phyloP scores from a whole-genome alignment of 75 land plant genomes.

The Picea sitchensis region DNA sequence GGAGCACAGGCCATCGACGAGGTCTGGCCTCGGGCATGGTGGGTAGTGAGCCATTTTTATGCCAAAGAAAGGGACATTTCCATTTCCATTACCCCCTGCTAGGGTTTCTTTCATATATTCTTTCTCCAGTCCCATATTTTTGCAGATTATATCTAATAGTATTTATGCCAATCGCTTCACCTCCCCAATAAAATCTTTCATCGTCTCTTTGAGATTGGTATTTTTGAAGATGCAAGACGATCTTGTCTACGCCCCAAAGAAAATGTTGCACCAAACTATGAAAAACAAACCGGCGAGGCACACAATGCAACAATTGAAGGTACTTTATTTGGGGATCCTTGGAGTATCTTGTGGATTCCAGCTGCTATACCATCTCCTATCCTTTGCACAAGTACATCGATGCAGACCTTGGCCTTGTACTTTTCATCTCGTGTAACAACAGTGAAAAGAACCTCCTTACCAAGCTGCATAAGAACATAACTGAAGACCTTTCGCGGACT shows the following conservation, averaged over 20 bases:
- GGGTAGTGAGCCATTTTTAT: too few species aligned
- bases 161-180: too few species aligned
- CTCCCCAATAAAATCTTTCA: too few species aligned
- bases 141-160: too few species aligned
- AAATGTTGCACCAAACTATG: constrained; percentile 61
- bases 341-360: constrained; percentile 68
- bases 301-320: constrained; percentile 64
- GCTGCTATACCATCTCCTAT: constrained; percentile 97
- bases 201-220: too few species aligned
- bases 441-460: constrained; percentile 86
- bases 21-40: too few species aligned
- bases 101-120: too few species aligned
- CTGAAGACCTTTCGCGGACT: constrained; percentile 80
- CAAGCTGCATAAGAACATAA: constrained; percentile 88
- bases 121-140: too few species aligned
- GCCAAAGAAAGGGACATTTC: too few species aligned
- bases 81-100: too few species aligned
- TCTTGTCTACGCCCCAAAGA: constrained; percentile 64
- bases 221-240: constrained; percentile 50
- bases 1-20: too few species aligned
- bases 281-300: constrained; percentile 72
- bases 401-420: constrained; percentile 93
- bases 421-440: constrained; percentile 86
- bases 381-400: constrained; percentile 88
- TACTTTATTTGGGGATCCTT: constrained; percentile 40